Percentiles rank a stretch among this genome's conserved stretches.
Conservation (phyloP, 768 basidiomycete genomes). For the Fibroporia radiculosa region DNA sequence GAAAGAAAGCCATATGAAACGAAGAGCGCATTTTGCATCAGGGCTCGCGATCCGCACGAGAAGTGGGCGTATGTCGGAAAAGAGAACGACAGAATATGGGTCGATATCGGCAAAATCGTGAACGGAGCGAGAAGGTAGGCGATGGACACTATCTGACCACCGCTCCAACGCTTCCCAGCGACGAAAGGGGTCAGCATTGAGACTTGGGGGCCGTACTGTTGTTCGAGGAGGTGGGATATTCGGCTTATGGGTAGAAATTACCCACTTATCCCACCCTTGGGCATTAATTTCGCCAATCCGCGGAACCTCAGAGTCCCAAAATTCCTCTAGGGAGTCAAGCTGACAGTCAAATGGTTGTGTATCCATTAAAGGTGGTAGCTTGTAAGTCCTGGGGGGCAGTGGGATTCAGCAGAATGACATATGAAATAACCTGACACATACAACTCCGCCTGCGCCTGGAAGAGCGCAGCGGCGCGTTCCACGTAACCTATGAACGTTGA, state of each 20-base stretch:
- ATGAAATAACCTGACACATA: conserved; percentile 30
- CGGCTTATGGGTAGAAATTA: conserved; percentile 24
- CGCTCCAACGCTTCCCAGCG: conserved; percentile 59
- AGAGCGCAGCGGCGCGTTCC: conserved; percentile 69
- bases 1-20: conserved; percentile 63
- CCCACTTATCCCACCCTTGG: conserved; percentile 64
- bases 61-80: conserved; percentile 62
- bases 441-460: conserved; percentile 83
- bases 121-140: conserved; percentile 47
- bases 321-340: conserved; percentile 61
- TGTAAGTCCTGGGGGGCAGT: conserved; percentile 43
- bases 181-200: conserved; percentile 48
- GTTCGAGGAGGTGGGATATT: neutral
- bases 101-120: conserved; percentile 46
- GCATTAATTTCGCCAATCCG: conserved; percentile 65
- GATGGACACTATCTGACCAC: conserved; percentile 34
- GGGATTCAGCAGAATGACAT: neutral
- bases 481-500: conserved; percentile 42
- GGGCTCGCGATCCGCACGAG: conserved; percentile 35
- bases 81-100: conserved; percentile 66
- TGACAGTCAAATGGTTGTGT: conserved; percentile 37
- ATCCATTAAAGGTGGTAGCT: conserved; percentile 39
- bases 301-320: conserved; percentile 79
- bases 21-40: conserved; percentile 47
- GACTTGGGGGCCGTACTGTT: conserved; percentile 20